phyloP scores from a whole-genome alignment of 129 eudicot species.

The Flaveria bidentis region DNA sequence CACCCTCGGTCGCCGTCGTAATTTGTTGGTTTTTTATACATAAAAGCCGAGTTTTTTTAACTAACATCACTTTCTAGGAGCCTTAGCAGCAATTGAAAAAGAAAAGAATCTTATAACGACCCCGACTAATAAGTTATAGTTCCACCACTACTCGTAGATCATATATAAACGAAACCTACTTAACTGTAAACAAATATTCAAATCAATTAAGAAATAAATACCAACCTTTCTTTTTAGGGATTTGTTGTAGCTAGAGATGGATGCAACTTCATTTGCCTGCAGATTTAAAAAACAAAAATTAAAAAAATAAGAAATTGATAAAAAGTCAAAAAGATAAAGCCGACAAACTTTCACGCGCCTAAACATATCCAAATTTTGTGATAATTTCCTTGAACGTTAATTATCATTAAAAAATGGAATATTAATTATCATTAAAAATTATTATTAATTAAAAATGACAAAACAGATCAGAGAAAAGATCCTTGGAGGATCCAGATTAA shows the following conservation, averaged over 20 bases:
- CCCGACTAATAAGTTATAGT: too few species aligned
- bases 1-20: too few species aligned
- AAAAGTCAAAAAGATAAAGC: constrained; percentile 18
- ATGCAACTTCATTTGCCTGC: constrained; percentile 53
- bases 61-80: too few species aligned
- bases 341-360: constrained; percentile 41
- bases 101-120: too few species aligned
- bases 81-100: too few species aligned
- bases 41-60: too few species aligned
- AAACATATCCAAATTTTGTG: constrained; percentile 22
- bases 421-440: background rate
- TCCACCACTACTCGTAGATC: too few species aligned
- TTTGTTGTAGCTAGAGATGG: constrained; percentile 34
- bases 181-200: too few species aligned
- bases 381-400: background rate
- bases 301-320: background rate
- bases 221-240: constrained; percentile 51
- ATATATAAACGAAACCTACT: too few species aligned
- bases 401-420: background rate
- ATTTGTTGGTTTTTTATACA: too few species aligned
- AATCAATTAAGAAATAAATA: background rate
- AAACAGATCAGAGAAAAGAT: background rate
- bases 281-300: background rate
- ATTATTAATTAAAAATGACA: background rate
- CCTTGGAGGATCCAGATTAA: constrained; percentile 28